Evolutionary conservation across 2,329 filamentous ascomycete genomes (phyloP).

Genomic region (Colletotrichum filicis): DNA sequence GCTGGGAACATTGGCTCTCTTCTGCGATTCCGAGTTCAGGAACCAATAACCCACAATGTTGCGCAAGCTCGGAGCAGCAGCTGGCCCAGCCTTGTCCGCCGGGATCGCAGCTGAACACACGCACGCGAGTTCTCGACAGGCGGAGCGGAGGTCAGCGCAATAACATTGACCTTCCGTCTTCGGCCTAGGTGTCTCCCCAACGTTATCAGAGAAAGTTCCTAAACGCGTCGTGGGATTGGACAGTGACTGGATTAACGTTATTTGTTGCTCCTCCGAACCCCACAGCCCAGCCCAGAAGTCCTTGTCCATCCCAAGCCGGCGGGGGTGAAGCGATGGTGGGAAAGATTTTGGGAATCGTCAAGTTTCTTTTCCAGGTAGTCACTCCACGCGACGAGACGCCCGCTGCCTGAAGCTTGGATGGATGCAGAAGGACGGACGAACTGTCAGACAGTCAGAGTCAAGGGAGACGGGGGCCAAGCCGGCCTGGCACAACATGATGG

Average conservation of each 20-base stretch:
- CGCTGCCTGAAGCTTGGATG: neutral
- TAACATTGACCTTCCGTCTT: constrained; percentile 22
- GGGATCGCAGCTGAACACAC: neutral
- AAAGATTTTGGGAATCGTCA: neutral
- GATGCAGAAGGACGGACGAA: constrained; percentile 17
- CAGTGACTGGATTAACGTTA: constrained; percentile 28
- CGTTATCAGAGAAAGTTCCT: constrained; percentile 21
- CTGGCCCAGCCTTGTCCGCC: neutral
- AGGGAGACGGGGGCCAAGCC: neutral
- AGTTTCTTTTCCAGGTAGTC: neutral
- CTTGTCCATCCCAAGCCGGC: neutral
- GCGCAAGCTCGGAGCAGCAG: neutral
- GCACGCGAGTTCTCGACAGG: neutral
- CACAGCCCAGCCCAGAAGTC: constrained; percentile 6
- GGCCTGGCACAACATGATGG: constrained; percentile 3
- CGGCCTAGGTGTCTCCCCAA: constrained; percentile 8
- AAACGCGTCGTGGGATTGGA: neutral
- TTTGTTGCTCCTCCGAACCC: constrained; percentile 12
- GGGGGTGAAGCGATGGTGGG: neutral
- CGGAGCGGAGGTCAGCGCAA: constrained; percentile 12
- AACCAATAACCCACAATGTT: neutral
- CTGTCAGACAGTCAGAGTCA: neutral
- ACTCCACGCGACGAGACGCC: neutral
- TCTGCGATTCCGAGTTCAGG: neutral
- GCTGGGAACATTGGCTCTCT: neutral